These are phyloP conservation scores for Plasmodium gonderi DNA, from an alignment of 169 alveolate species.

Conservation along the genomic window DNA sequence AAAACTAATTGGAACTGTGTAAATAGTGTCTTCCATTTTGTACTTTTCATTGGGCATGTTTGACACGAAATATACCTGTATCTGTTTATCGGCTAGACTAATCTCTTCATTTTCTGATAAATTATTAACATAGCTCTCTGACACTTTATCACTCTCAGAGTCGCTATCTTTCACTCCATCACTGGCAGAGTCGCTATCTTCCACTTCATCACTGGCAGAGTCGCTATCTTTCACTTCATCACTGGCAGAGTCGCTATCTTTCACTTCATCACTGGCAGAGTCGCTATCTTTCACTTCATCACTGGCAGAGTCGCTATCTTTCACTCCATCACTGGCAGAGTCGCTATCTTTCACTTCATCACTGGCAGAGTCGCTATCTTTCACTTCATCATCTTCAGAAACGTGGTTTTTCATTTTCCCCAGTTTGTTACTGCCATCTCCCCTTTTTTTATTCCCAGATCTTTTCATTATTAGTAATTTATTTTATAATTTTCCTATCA, in stretches of 20 bases:
- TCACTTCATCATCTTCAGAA: conserved; percentile 28
- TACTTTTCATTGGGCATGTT: conserved; percentile 40
- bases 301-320: no score
- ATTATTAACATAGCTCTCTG: neutral
- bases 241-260: neutral
- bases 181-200: neutral
- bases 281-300: no score
- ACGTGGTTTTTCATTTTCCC: neutral
- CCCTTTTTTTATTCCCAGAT: conserved; percentile 5
- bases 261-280: neutral
- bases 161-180: neutral
- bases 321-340: no score
- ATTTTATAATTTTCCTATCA: neutral
- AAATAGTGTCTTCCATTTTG: conserved; percentile 42
- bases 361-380: neutral
- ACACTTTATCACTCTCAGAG: neutral
- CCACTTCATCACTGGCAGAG: neutral
- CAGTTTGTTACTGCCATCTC: neutral
- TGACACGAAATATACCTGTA: conserved; percentile 45
- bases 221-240: conserved; percentile 7
- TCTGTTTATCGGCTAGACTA: conserved; percentile 9
- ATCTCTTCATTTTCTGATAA: neutral
- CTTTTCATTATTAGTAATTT: neutral
- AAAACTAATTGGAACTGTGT: conserved; percentile 57
- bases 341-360: neutral